A percentile compares a stretch with the other conserved stretches of the same genome.
These are phyloP conservation scores for Ustilago lituana DNA, from an alignment of 1,284 basidiomycete species.

Conservation along the genomic window DNA sequence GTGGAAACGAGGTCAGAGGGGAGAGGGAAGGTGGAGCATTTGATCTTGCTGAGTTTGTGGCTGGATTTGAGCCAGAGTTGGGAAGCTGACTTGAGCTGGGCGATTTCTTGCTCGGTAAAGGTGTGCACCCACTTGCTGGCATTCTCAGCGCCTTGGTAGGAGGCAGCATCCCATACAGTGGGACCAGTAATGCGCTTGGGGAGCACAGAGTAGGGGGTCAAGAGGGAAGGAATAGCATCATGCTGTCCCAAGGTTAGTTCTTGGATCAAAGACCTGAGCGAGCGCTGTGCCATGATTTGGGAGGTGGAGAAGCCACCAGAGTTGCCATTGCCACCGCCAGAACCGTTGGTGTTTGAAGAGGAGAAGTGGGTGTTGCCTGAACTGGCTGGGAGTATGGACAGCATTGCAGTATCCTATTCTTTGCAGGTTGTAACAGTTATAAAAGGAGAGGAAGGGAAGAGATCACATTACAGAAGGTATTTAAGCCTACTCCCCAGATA, in stretches of 20 bases:
- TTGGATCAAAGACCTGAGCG: conserved; percentile 47
- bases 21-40: conserved; percentile 56
- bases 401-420: too few relatives aligned
- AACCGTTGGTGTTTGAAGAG: conserved; percentile 5
- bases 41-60: conserved; percentile 56
- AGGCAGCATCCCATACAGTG: conserved; percentile 60
- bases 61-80: conserved; percentile 53
- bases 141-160: conserved; percentile 59
- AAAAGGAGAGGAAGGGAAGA: background rate
- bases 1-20: conserved; percentile 45
- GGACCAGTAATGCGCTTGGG: conserved; percentile 65
- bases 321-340: conserved; percentile 20
- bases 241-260: conserved; percentile 63
- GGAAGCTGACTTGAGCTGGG: conserved; percentile 50
- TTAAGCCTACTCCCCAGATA: too few relatives aligned
- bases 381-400: conserved; percentile 31
- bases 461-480: too few relatives aligned
- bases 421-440: background rate
- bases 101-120: conserved; percentile 48
- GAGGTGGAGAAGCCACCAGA: conserved; percentile 41
- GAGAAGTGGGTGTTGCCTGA: conserved; percentile 15
- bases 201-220: conserved; percentile 64
- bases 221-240: conserved; percentile 43
- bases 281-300: conserved; percentile 50
- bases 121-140: conserved; percentile 49